Evolutionary conservation across 441 rosid species (phyloP).

Genomic region (Omphalea diandra): DNA sequence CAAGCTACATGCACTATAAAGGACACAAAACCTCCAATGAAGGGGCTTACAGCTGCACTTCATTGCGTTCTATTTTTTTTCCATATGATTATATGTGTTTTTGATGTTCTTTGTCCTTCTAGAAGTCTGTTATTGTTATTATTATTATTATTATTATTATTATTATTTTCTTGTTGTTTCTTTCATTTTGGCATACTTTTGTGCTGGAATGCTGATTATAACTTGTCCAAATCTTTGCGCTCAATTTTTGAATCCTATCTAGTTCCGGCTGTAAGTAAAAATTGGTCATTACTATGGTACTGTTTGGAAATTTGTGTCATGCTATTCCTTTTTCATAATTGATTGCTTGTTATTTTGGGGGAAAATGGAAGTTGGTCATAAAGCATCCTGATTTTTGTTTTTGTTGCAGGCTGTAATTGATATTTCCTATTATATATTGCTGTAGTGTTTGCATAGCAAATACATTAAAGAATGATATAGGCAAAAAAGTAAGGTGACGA

Average conservation of each 20-base stretch:
- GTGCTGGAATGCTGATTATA: conserved; percentile 10
- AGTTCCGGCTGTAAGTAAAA: too few species aligned
- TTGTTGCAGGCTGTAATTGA: not conserved
- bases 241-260: not conserved
- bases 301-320: too few species aligned
- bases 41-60: conserved; percentile 69
- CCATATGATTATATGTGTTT: not conserved
- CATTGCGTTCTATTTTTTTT: conserved; percentile 40
- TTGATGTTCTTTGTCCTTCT: conserved; percentile 3
- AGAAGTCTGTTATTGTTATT: too few species aligned
- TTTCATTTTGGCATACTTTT: conserved; percentile 5
- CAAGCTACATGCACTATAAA: conserved; percentile 68
- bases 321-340: too few species aligned
- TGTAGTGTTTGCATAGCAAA: not conserved
- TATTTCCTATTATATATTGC: not conserved
- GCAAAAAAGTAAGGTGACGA: not conserved
- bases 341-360: too few species aligned
- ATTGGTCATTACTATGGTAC: too few species aligned
- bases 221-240: not conserved
- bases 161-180: not conserved
- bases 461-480: not conserved
- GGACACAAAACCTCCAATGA: conserved; percentile 64
- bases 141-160: too few species aligned
- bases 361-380: too few species aligned
- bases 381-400: not conserved